Conservation (phyloP, 2,329 filamentous ascomycete genomes). For the Cordyceps cateniannulata region DNA sequence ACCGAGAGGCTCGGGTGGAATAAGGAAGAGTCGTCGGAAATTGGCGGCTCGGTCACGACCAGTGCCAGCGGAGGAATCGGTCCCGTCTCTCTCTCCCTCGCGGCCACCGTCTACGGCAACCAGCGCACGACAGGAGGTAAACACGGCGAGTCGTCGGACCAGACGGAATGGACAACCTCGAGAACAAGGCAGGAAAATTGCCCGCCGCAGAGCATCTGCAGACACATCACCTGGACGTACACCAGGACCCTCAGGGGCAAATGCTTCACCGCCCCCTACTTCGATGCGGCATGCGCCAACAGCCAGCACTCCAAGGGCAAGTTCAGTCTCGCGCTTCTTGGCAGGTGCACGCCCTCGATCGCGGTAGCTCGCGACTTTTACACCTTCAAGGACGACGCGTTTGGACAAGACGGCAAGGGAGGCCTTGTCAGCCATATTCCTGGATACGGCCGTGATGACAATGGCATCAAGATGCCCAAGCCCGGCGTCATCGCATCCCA, state of each 20-base stretch:
- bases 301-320: not conserved
- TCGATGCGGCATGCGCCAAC: not conserved
- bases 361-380: not conserved
- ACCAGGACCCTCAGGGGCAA: not conserved
- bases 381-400: not conserved
- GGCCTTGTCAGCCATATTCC: not conserved
- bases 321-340: not conserved
- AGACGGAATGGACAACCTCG: not conserved
- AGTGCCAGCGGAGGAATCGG: not conserved
- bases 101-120: not conserved
- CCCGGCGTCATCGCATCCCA: not conserved
- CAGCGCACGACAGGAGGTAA: not conserved
- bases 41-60: not conserved
- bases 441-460: not conserved
- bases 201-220: not conserved
- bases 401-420: not conserved
- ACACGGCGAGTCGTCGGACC: not conserved
- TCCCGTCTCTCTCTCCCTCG: not conserved
- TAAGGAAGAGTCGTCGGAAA: not conserved
- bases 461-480: not conserved
- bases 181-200: not conserved
- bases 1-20: not conserved
- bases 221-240: not conserved
- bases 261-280: not conserved
- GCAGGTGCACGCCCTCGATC: not conserved